These are phyloP conservation scores for Pythium periplocum DNA, from an alignment of 352 stramenopile genomes.

Conservation along the genomic window DNA sequence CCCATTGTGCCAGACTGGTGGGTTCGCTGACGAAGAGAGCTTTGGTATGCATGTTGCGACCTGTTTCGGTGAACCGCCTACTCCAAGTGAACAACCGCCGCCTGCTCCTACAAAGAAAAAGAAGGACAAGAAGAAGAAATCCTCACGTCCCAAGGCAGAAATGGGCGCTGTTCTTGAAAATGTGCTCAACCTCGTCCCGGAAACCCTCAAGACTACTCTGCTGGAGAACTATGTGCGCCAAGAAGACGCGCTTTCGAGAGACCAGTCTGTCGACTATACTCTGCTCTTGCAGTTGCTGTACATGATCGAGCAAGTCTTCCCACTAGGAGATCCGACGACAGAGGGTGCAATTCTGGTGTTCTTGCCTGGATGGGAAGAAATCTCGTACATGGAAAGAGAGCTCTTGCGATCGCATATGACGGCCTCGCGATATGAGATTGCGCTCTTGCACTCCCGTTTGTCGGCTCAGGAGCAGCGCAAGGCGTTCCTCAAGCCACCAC, in stretches of 20 bases:
- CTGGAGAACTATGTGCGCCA: slow-evolving; percentile 56
- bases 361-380: slow-evolving; percentile 77
- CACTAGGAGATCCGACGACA: slow-evolving; percentile 32
- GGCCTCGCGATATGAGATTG: slow-evolving; percentile 52
- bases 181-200: slow-evolving; percentile 24
- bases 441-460: slow-evolving; percentile 66
- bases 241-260: slow-evolving; percentile 47
- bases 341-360: slow-evolving; percentile 81
- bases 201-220: slow-evolving; percentile 30
- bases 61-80: slow-evolving; percentile 56
- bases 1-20: slow-evolving; percentile 68
- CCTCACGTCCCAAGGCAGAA: slow-evolving; percentile 4
- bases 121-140: slow-evolving; percentile 17
- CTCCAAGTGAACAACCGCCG: slow-evolving; percentile 6
- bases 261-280: slow-evolving; percentile 69
- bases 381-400: slow-evolving; percentile 68
- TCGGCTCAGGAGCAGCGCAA: slow-evolving; percentile 65
- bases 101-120: slow-evolving; percentile 6
- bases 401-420: slow-evolving; percentile 49
- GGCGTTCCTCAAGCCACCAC: slow-evolving; percentile 57
- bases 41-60: slow-evolving; percentile 85
- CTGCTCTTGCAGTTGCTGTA: slow-evolving; percentile 61
- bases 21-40: slow-evolving; percentile 76
- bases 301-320: slow-evolving; percentile 54
- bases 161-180: slow-evolving; percentile 32